Evolutionary conservation across 139 green algal species (phyloP).

Genomic region (Zygnema cylindricum): DNA sequence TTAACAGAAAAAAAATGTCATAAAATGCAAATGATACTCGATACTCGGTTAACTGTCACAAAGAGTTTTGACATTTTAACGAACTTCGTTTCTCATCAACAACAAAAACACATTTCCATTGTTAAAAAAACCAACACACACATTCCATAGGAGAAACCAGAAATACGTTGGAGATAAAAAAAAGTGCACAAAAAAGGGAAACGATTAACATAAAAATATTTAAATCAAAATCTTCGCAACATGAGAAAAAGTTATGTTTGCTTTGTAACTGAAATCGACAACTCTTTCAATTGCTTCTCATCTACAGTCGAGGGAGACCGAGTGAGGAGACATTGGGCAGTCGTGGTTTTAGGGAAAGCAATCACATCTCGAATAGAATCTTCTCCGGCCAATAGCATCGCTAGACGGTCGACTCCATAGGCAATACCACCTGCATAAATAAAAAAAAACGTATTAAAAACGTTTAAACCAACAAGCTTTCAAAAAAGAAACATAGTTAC

Average conservation of each 20-base stretch:
- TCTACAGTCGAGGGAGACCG: constrained; percentile 67
- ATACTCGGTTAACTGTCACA: no score
- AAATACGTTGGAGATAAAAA: no score
- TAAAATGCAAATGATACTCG: no score
- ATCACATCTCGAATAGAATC: constrained; percentile 96
- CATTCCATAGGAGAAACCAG: no score
- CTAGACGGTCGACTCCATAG: constrained; percentile 90
- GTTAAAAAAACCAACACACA: no score
- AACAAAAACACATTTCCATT: no score
- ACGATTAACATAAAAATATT: no score
- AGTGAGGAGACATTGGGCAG: constrained; percentile 85
- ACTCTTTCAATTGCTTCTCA: constrained; percentile 60
- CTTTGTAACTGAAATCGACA: constrained; percentile 36
- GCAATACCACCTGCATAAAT: constrained; percentile 74
- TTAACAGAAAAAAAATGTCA: no score
- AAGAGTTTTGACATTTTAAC: no score
- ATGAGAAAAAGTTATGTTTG: background rate
- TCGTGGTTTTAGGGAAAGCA: constrained; percentile 97
- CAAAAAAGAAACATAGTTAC: background rate
- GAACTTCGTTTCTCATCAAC: no score
- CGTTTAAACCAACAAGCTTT: background rate
- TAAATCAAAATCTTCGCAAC: no score
- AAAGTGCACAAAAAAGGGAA: no score
- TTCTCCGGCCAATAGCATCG: constrained; percentile 87
- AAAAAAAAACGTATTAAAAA: constrained; percentile 26